Percentiles rank a stretch among this genome's conserved stretches.
phyloP scores from a whole-genome alignment of 129 eudicot species.

The Deinandra increscens region DNA sequence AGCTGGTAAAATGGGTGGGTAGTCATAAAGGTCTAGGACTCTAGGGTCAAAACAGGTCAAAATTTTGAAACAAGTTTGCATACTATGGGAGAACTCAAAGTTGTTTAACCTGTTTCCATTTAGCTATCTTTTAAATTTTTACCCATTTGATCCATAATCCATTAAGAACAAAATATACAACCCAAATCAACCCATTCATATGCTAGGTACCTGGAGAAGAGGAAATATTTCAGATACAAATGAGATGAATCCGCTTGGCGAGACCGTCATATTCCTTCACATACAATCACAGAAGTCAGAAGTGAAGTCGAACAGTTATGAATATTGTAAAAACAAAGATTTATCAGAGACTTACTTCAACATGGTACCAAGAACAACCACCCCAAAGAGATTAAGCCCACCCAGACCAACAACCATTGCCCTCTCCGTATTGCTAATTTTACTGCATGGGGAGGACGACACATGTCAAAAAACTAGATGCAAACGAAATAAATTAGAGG shows the following conservation, averaged over 20 bases:
- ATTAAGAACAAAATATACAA: neutral
- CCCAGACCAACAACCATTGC: constrained; percentile 94
- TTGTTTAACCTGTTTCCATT: neutral
- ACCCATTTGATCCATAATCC: neutral
- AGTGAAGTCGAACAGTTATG: neutral
- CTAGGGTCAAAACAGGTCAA: neutral
- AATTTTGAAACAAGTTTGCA: neutral
- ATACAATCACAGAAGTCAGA: constrained; percentile 38
- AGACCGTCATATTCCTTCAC: constrained; percentile 58
- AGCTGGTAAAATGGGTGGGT: too few species aligned
- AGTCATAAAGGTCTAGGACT: neutral
- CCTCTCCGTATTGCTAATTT: constrained; percentile 67
- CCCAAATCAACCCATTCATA: neutral
- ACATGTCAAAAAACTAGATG: constrained; percentile 18
- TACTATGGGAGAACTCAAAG: neutral
- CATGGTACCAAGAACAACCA: constrained; percentile 82
- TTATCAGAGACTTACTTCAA: constrained; percentile 52
- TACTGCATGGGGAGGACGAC: constrained; percentile 53
- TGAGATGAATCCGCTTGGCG: constrained; percentile 68
- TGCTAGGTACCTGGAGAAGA: constrained; percentile 67
- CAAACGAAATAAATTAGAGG: constrained; percentile 13
- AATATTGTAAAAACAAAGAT: neutral
- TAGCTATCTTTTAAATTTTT: neutral
- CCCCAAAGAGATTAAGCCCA: constrained; percentile 85
- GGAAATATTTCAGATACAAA: constrained; percentile 84